Base-by-base conservation (phyloP, 2,329 filamentous ascomycete species). In the Colletotrichum salicis region DNA sequence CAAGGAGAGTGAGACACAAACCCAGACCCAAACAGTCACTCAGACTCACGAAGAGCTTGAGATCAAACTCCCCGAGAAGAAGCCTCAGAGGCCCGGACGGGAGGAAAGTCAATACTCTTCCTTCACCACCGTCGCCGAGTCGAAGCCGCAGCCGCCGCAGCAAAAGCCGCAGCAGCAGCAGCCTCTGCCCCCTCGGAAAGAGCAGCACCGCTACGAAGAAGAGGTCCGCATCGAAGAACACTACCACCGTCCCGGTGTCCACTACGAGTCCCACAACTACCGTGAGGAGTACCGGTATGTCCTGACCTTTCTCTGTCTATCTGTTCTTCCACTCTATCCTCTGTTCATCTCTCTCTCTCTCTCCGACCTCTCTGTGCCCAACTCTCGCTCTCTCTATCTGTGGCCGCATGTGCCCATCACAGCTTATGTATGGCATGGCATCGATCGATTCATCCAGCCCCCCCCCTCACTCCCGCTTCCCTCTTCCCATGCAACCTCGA, bases 101-200 rank as follows among this genome's bases (percentile, higher is more conserved):
- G 95, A 97, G 95, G 95, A 97, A 95, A 94, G 93, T 94, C 91
- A 93, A 89, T 87, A 91, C 89, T 94, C 92, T 93, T 92, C 91
- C 87, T 87, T 89, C 88, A 86, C 88, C 80, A 86, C 85, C 82
- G 85, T 89, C 83, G 86, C 86, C 82, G 55, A 48, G 41, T 54
- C 31, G 69, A 71, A 71, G 41, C 41, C 41, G 41, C 41, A 45
- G 41, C 41, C 19, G 41, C 41, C 6, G 41, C 41, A 45, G 41
- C 41, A 45, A n/a, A 84, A 89, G 83, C 86, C 87, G 83, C 90
- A 48, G 41, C 84, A 89, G 83, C 86, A 87, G 83, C 90, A 91
- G 86, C 91, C 90, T 79, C 88, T 87, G 80, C 87, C 67, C 64
- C 64, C 72, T 51, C 45, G 75, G 69, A 78, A 85, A 81, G 86